Evolutionary conservation across 2,329 filamentous ascomycete species (phyloP), one percentile per base, ranked within the genome.

Genomic region (Ophiostoma sp.): DNA sequence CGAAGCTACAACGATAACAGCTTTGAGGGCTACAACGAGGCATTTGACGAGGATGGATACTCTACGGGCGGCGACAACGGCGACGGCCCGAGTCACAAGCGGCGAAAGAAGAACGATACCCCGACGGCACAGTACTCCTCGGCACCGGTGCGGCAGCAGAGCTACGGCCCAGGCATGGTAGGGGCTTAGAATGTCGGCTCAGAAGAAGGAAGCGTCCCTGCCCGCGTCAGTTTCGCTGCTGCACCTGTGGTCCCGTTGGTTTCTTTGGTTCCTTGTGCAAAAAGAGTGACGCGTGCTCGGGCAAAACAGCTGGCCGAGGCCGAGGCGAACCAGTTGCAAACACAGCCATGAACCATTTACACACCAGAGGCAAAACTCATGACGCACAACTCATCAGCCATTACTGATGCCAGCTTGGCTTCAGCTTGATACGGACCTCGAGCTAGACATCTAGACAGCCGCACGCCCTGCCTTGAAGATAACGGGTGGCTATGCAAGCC

Each of bases 1-100:
- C 85, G 91, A 67, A 86, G 88, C 73, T 94, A 93, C 76, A 88
- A 89, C 54, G 91, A 94, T 73, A 86, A 84, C 75, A 91, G 89
- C 75, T 94, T 86, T 76, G 88, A 90, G 75, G 90, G 91, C 60
- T 93, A 93, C 75, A 86, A 87, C 64, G 90, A 93, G 74, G 88
- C 89, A 44, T 92, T 84, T 64, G 88, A 85, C 35, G 62, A 36
- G 15, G 82, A 81, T 20, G 87, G 86, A n/a, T 89, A 92, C 76
- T 91, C 89, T 31, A 91, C 90, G 31, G 89, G 88, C 71, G 90
- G 91, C 71, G 90, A 91, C 71, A 90, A 91, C 74, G 87, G 88
- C 74, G 90, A 91, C 74, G 79, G 79, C 72, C 77, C 79, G 62
- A 83, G 82, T 74, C 81, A 84, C 74, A 90, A 90, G 80, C 84